Evolutionary conservation across 2,329 filamentous ascomycete species (phyloP).

Genomic region (Fusarium incarnatum): DNA sequence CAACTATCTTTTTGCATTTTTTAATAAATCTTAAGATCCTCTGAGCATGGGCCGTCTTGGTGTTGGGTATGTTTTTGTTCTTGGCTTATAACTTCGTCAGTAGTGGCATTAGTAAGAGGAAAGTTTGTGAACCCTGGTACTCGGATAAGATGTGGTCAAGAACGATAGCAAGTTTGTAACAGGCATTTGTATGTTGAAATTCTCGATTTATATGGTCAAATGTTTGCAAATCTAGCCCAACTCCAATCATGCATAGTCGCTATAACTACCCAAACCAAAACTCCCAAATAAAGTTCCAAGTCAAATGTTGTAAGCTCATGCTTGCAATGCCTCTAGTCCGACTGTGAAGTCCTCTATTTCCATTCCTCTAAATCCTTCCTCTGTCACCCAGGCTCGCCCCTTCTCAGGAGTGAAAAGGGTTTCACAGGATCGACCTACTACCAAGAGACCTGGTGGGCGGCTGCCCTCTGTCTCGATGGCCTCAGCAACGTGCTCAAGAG

Average conservation of each 20-base stretch:
- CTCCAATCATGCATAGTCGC: constrained; percentile 33
- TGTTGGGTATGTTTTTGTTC: not conserved
- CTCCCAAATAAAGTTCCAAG: constrained; percentile 27
- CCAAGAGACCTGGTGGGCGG: constrained; percentile 86
- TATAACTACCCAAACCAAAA: constrained; percentile 16
- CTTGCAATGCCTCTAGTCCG: constrained; percentile 41
- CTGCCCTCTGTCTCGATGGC: constrained; percentile 92
- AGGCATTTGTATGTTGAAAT: not conserved
- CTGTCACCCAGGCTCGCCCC: constrained; percentile 80
- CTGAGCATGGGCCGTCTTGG: not conserved
- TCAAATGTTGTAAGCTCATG: constrained; percentile 11
- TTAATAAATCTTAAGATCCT: not conserved
- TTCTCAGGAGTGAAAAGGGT: constrained; percentile 72
- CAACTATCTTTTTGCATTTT: not conserved
- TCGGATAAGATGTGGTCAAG: not conserved
- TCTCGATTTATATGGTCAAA: constrained; percentile 3
- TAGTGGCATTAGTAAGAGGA: too few species aligned
- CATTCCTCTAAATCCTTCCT: constrained; percentile 85
- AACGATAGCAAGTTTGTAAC: not conserved
- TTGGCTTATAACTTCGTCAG: not conserved
- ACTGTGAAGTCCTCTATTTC: constrained; percentile 60
- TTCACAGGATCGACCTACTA: constrained; percentile 86
- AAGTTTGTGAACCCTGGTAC: not conserved
- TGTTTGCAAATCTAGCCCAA: constrained; percentile 20
- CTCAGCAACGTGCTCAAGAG: constrained; percentile 79